Evolutionary conservation across 176 grass and related monocot species (phyloP).

Genomic region (Ensete glaucum): DNA sequence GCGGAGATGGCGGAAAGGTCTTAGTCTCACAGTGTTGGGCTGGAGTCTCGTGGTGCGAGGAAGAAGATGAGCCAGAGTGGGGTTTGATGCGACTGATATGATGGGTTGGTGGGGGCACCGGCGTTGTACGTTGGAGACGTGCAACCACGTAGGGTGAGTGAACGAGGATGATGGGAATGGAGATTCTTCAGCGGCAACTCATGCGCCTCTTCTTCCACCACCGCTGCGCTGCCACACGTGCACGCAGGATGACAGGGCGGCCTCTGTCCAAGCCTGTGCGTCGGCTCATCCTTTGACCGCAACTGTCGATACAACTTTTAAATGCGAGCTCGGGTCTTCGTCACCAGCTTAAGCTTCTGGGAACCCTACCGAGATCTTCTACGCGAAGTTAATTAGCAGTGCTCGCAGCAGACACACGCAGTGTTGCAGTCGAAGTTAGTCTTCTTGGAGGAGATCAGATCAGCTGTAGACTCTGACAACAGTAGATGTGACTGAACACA

Average conservation of each 20-base stretch:
- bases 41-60: not conserved
- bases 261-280: too few species aligned
- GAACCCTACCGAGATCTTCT: too few species aligned
- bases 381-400: not conserved
- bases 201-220: too few species aligned
- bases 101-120: not conserved
- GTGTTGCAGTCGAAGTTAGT: not conserved
- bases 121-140: not conserved
- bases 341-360: too few species aligned
- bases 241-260: too few species aligned
- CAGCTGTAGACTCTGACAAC: not conserved
- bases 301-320: too few species aligned
- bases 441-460: not conserved
- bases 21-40: not conserved
- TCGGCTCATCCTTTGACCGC: too few species aligned
- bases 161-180: not conserved
- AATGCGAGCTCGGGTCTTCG: too few species aligned
- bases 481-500: not conserved
- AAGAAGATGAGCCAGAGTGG: not conserved
- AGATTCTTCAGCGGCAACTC: not conserved
- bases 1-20: not conserved
- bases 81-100: constrained; percentile 4
- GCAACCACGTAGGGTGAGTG: not conserved
- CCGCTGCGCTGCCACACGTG: too few species aligned
- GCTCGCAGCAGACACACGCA: not conserved